These are phyloP conservation scores for Neotropicomus parvogracilis DNA, from an alignment of 1,284 basidiomycete species.

Conservation along the genomic window DNA sequence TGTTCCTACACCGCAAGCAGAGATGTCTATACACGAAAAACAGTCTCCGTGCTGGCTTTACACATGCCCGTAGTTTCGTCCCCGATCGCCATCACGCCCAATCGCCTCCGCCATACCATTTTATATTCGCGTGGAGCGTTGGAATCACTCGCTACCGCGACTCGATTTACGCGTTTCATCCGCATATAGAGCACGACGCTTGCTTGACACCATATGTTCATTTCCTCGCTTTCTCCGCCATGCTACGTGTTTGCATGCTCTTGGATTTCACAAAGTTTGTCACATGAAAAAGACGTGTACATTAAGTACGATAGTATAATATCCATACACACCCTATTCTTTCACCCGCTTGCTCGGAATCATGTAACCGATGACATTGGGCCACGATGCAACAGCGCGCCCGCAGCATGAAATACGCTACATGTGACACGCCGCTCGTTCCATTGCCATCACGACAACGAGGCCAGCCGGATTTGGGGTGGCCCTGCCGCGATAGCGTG, in stretches of 20 bases:
- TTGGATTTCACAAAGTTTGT: slow-evolving; percentile 16
- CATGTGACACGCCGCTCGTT: not conserved
- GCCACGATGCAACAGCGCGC: slow-evolving; percentile 13
- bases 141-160: slow-evolving; percentile 1
- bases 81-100: slow-evolving; percentile 11
- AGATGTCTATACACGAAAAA: slow-evolving; percentile 22
- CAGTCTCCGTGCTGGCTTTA: slow-evolving; percentile 18
- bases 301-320: slow-evolving; percentile 34
- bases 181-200: slow-evolving; percentile 18
- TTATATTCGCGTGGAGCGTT: slow-evolving; percentile 7
- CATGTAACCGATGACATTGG: slow-evolving; percentile 10
- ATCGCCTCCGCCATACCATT: slow-evolving; percentile 10
- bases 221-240: slow-evolving; percentile 18
- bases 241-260: slow-evolving; percentile 19
- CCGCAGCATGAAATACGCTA: not conserved
- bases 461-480: slow-evolving; percentile 18
- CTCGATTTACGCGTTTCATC: slow-evolving; percentile 7
- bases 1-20: slow-evolving; percentile 12
- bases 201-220: slow-evolving; percentile 22
- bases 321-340: too few relatives aligned
- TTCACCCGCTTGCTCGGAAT: too few relatives aligned
- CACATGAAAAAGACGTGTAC: slow-evolving; percentile 25
- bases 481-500: slow-evolving; percentile 5
- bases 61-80: slow-evolving; percentile 19
- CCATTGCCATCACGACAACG: slow-evolving; percentile 17